Evolutionary conservation across 495 filamentous ascomycete genomes (phyloP), one percentile per base, ranked within the genome.

Genomic region (Diplogelasinospora grovesii): DNA sequence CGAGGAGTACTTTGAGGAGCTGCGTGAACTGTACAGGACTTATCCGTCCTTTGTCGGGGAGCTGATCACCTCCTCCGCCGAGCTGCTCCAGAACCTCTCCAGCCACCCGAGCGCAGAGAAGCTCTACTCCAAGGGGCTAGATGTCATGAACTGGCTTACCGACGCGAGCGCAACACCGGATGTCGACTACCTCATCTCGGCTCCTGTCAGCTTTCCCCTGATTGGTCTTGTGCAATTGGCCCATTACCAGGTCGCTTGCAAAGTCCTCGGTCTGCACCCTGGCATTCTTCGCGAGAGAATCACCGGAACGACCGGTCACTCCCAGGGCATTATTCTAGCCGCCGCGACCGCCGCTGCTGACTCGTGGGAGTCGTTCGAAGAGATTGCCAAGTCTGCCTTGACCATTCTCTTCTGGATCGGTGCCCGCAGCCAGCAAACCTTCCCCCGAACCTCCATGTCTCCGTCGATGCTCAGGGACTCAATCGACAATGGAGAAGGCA

Each of bases 401-500:
- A 93, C 82, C 5, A 83, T 93, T 43, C 83, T 99, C n/a, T 99
- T 99, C 70, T 99, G 92, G 93, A 97, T 99, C 49, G 93, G 93
- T 48, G 78, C 89, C n/a, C 85, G 93, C 49, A 95, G 90, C 60
- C 93, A 99, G 57, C 93, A 99, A 59, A 89, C 88, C 1, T 99
- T 95, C 54, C 93, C 93, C 31, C 79, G 81, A 36, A 97, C 93
- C 2, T 96, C 93, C 1, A 71, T 99, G 38, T 83, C 89, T n/a
- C 93, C 93, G 1, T 79, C 77, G 1, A 82, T 86, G 46, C 74
- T 96, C n/a, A 89, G 90, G 57, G 93, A 99, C 56, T 95, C 92
- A 0, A 74, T 87, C 41, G 89, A 95, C 54, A 81, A 89, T 65
- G 89, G 92, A 5, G 93, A 99, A 60, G 93, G 93, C 15, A 75